Evolutionary conservation across 2,329 filamentous ascomycete genomes (phyloP), one percentile per base, ranked within the genome.

Genomic region (Ophiostoma piceae): DNA sequence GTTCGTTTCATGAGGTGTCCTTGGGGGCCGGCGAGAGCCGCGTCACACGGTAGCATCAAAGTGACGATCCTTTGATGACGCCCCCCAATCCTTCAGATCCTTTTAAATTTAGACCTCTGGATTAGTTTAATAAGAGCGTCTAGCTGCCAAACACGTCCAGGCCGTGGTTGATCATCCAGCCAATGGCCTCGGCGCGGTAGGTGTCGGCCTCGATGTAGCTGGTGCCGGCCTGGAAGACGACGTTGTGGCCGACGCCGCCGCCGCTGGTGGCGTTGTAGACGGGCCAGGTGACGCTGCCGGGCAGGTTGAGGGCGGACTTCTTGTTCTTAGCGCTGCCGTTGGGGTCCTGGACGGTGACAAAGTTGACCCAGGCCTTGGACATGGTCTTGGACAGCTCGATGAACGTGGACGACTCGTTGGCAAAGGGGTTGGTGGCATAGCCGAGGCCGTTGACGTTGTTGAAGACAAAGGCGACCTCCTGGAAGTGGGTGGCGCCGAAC

Each of bases 381-480:
- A 70, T 69, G 54, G 66, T 47, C 62, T 69, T 71, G 35, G 70
- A 60, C 9, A 87, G 76, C 5, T 77, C 73, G 12, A 77, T 71
- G 71, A 80, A 83, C 1, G 78, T 79, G 67, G 80, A 74, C 0
- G 83, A 80, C 74, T 80, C 78, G 67, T 77, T 77, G 35, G 73
- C 78, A 57, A 83, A 80, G 0, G 81, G 81, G 70, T 78, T 79
- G 0, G 67, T 71, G 1, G 72, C 66, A 70, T 83, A 85, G 1
- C 84, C 84, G 2, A 77, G 71, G 0, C 84, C 85, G 4, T 79
- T 72, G 7, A 80, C 75, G 72, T 88, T 87, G 72, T 84, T 75
- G 67, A 87, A 84, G 7, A 87, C 84, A 71, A 85, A 85, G 0
- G 81, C 79, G 0, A 86, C 82, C 75, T 86, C 84, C 70, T 82